Evolutionary conservation across 2,329 filamentous ascomycete genomes (phyloP).

Genomic region (Ascochyta lentis): DNA sequence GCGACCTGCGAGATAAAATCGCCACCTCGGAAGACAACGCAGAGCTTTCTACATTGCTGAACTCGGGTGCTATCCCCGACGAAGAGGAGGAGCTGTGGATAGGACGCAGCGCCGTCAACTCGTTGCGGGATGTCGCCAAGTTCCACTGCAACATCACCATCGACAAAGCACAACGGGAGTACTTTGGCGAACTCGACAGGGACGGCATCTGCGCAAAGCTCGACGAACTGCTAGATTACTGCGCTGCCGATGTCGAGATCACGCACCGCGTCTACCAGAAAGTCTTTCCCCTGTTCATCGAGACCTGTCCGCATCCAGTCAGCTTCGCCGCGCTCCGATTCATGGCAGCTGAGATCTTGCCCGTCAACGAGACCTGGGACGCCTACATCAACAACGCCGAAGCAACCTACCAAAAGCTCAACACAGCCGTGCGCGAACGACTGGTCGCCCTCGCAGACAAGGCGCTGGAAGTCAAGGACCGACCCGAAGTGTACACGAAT

Average conservation of each 20-base stretch:
- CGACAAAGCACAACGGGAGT: conserved; percentile 85
- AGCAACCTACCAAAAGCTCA: conserved; percentile 78
- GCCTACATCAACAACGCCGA: conserved; percentile 84
- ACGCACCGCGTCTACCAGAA: conserved; percentile 95
- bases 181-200: conserved; percentile 83
- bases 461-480: conserved; percentile 75
- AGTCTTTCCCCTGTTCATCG: conserved; percentile 87
- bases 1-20: conserved; percentile 81
- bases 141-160: conserved; percentile 93
- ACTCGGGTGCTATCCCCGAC: conserved; percentile 70
- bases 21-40: conserved; percentile 72
- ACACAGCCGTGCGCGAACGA: conserved; percentile 77
- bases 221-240: conserved; percentile 88
- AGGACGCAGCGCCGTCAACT: conserved; percentile 92
- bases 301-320: conserved; percentile 93
- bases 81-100: conserved; percentile 98
- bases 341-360: conserved; percentile 90
- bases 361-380: conserved; percentile 87
- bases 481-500: conserved; percentile 71
- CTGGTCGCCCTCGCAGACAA: conserved; percentile 76
- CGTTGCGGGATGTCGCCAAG: conserved; percentile 90
- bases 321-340: conserved; percentile 94
- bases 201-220: conserved; percentile 73
- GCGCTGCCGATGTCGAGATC: conserved; percentile 89
- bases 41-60: conserved; percentile 74